These are phyloP conservation scores for Eleusine coracana DNA, from an alignment of 176 grass and related monocot species.

Conservation along the genomic window DNA sequence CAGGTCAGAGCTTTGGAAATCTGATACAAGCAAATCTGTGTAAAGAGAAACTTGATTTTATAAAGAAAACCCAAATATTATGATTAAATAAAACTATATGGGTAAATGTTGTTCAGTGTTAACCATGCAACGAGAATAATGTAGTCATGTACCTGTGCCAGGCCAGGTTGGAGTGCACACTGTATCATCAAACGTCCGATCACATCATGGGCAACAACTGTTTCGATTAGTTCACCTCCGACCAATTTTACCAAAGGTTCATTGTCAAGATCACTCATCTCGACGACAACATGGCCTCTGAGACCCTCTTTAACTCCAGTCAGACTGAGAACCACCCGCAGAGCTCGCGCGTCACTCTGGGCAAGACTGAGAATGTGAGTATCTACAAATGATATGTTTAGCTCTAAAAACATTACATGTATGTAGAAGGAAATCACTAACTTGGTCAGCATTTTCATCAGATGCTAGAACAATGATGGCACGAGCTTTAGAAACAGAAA, in stretches of 20 bases:
- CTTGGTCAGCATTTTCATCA: constrained; percentile 98
- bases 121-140: not conserved
- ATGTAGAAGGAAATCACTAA: constrained; percentile 52
- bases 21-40: not conserved
- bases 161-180: constrained; percentile 95
- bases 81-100: not conserved
- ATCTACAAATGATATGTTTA: constrained; percentile 18
- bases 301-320: constrained; percentile 97
- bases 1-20: not conserved
- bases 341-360: constrained; percentile 94
- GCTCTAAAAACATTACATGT: constrained; percentile 16
- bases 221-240: constrained; percentile 92
- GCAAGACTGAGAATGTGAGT: constrained; percentile 35
- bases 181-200: constrained; percentile 99
- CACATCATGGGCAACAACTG: constrained; percentile 97
- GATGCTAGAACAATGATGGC: constrained; percentile 98
- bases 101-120: not conserved
- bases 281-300: constrained; percentile 91
- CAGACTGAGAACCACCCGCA: constrained; percentile 86
- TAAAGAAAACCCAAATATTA: not conserved
- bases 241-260: constrained; percentile 98
- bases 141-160: constrained; percentile 73
- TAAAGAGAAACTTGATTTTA: not conserved
- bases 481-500: constrained; percentile 96
- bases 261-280: constrained; percentile 99